These are phyloP conservation scores for Scheffersomyces spartinae DNA, from an alignment of 805 yeast genomes.

Conservation along the genomic window DNA sequence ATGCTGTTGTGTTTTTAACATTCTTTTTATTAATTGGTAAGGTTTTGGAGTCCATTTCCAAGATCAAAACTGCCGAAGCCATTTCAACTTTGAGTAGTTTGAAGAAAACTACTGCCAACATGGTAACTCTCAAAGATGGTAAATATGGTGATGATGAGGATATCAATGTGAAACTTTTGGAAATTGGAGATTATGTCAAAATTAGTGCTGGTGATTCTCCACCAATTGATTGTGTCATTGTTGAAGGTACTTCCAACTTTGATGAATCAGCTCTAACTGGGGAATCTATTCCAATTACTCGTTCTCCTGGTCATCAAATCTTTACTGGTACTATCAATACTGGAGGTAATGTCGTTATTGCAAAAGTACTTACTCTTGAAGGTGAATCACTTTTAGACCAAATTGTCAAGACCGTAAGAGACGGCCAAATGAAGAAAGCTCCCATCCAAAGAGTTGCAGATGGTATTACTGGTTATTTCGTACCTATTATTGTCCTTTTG, in stretches of 20 bases:
- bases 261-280: slow-evolving; percentile 57
- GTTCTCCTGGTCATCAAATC: slow-evolving; percentile 49
- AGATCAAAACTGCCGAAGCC: slow-evolving; percentile 56
- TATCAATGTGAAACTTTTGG: slow-evolving; percentile 34
- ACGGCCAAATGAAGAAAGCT: slow-evolving; percentile 62
- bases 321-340: slow-evolving; percentile 64
- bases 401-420: slow-evolving; percentile 57
- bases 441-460: slow-evolving; percentile 69
- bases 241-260: slow-evolving; percentile 36
- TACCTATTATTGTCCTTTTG: slow-evolving; percentile 50
- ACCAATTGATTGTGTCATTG: slow-evolving; percentile 43
- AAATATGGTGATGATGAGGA: slow-evolving; percentile 15
- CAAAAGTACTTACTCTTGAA: slow-evolving; percentile 44
- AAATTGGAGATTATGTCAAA: slow-evolving; percentile 38
- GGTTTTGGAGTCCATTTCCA: slow-evolving; percentile 54
- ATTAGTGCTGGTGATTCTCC: slow-evolving; percentile 49
- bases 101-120: slow-evolving; percentile 36
- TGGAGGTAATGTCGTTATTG: slow-evolving; percentile 43
- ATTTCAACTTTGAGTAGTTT: slow-evolving; percentile 40
- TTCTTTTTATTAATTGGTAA: slow-evolving; percentile 65
- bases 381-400: slow-evolving; percentile 61
- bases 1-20: slow-evolving; percentile 66
- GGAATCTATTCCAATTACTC: slow-evolving; percentile 49
- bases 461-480: slow-evolving; percentile 56
- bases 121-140: slow-evolving; percentile 3